Evolutionary conservation across 2,329 filamentous ascomycete species (phyloP), one percentile per base, ranked within the genome.

Genomic region (Cytospora schulzeri): DNA sequence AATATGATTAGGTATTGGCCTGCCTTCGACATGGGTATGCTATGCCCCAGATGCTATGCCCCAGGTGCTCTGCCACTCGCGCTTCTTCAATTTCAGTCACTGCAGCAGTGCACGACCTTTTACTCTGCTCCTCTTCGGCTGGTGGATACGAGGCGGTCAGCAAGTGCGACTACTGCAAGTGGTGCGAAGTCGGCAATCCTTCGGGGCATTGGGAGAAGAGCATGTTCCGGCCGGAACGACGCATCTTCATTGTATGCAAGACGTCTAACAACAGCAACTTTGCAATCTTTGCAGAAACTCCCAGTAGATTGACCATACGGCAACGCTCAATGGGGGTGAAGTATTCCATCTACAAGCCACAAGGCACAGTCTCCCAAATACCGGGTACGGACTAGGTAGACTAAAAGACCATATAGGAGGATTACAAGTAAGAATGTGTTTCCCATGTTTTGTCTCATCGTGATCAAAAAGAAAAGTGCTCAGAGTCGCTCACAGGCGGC

Each of bases 401-500:
- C 14, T 11, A 12, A 12, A 35, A 3, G 11, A 12, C 14, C 15
- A 35, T 35, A 35, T 15, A 15, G 15, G 33, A 35, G 14, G 33
- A 35, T 35, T 12, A 35, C 14, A 15, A 15, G 33, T 35, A 15
- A 35, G 33, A 41, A 2, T 41, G 5, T 9, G 15, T 41, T 41
- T 6, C 15, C n/a, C 12, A 17, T 19, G 2, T 17, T 41, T n/a
- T 4, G 8, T 41, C 19, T 7, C 2, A n/a, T 41, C 19, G 15
- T 41, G 4, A 4, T 41, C 19, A 60, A 15, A 60, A 64, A 6
- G 50, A 60, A 45, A 70, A 70, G 33, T 64, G 64, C 0, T 22
- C 35, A 9, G 68, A 41, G 4, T 58, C 62, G 15, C 56, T 57
- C 9, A 68, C 29, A 4, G 69, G 68, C 8, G 64, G 67, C 7